These are phyloP conservation scores for Fusarium tjaetaba DNA, from an alignment of 2,329 filamentous ascomycete species.

Conservation along the genomic window DNA sequence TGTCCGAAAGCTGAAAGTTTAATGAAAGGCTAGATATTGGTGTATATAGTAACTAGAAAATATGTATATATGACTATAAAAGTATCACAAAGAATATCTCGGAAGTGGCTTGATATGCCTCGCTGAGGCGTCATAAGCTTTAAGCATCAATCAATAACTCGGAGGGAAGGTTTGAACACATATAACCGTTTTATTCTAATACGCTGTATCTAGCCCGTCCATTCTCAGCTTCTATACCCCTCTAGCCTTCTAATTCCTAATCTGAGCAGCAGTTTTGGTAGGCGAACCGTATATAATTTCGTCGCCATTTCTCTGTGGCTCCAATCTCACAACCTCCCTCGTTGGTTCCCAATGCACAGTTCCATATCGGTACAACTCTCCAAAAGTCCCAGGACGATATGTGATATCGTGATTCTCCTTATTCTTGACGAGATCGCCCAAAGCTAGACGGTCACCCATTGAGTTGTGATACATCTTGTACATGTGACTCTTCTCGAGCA, in stretches of 20 bases:
- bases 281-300: slow-evolving; percentile 29
- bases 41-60: too few species aligned
- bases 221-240: accelerated
- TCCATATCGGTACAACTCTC: slow-evolving; percentile 49
- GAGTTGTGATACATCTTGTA: slow-evolving; percentile 53
- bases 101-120: not conserved
- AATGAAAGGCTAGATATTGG: accelerated
- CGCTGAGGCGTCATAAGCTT: too few species aligned
- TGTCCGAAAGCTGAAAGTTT: not conserved
- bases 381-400: slow-evolving; percentile 48
- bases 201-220: accelerated
- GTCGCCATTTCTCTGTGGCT: slow-evolving; percentile 36
- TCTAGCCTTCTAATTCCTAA: not conserved
- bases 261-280: not conserved
- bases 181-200: not conserved
- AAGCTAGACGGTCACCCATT: slow-evolving; percentile 42
- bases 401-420: slow-evolving; percentile 41
- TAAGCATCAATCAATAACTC: not conserved
- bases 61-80: too few species aligned
- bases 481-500: slow-evolving; percentile 49
- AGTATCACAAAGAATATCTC: accelerated
- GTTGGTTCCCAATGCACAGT: slow-evolving; percentile 49
- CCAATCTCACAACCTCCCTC: slow-evolving; percentile 40
- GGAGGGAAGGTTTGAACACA: not conserved
- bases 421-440: slow-evolving; percentile 48